A percentile compares a stretch with the other conserved stretches of the same genome.
phyloP scores from a whole-genome alignment of 164 flowering plant species.

The Houttuynia cordata region DNA sequence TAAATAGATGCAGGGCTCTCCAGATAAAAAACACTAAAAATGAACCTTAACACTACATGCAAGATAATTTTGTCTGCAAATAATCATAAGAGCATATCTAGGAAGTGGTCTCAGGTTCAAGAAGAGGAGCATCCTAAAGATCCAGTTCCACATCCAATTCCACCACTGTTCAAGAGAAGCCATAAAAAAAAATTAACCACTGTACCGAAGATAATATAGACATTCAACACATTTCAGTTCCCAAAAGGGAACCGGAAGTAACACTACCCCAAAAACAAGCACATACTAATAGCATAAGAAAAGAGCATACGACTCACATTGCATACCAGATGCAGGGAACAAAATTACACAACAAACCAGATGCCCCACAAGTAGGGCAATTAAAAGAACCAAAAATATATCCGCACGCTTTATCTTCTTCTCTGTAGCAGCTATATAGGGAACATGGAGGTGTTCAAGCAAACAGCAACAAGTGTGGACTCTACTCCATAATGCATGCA shows the following conservation, averaged over 20 bases:
- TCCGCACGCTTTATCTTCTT: not conserved
- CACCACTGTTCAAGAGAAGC: not conserved
- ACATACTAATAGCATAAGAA: not conserved
- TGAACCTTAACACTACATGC: too few species aligned
- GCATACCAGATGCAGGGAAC: not conserved
- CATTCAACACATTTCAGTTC: not conserved
- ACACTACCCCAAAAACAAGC: not conserved
- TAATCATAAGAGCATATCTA: too few species aligned
- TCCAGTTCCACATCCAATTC: too few species aligned
- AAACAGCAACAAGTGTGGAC: not conserved
- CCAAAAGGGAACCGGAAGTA: not conserved
- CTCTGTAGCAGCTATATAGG: not conserved
- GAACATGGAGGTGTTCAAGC: not conserved
- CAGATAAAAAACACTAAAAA: too few species aligned
- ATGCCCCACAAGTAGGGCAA: constrained; percentile 1
- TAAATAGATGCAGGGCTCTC: not conserved
- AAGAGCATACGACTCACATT: not conserved
- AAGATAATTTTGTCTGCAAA: too few species aligned
- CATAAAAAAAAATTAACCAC: too few species aligned
- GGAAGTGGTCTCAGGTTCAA: too few species aligned
- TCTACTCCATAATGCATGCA: not conserved
- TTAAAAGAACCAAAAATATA: not conserved
- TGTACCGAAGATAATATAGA: too few species aligned
- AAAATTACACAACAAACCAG: not conserved
- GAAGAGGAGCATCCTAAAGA: too few species aligned